Conservation (phyloP, 2,329 filamentous ascomycete species). For the Penicillium freii region DNA sequence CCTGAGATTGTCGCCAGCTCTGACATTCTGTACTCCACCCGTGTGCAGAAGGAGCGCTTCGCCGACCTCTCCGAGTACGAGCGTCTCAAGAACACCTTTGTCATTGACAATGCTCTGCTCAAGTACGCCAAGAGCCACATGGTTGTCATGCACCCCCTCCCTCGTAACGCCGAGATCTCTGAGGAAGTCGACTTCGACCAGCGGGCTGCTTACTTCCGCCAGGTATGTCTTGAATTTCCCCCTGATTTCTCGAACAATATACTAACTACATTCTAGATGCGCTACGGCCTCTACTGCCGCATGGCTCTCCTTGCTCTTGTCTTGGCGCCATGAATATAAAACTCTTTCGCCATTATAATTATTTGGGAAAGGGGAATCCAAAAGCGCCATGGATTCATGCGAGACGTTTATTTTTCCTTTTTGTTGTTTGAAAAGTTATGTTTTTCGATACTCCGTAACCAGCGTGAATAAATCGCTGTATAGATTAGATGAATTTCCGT, state of each 20-base stretch:
- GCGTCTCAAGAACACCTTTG: slow-evolving; percentile 79
- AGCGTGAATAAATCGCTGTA: slow-evolving; percentile 30
- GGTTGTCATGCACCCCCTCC: slow-evolving; percentile 93
- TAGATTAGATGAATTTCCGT: slow-evolving; percentile 41
- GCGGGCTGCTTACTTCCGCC: slow-evolving; percentile 95
- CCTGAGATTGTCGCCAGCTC: slow-evolving; percentile 80
- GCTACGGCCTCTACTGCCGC: slow-evolving; percentile 93
- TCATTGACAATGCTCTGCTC: slow-evolving; percentile 86
- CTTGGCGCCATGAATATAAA: slow-evolving; percentile 59
- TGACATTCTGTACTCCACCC: slow-evolving; percentile 95
- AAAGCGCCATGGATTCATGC: slow-evolving; percentile 24
- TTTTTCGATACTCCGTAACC: slow-evolving; percentile 34
- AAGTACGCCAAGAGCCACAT: slow-evolving; percentile 90
- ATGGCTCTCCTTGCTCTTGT: slow-evolving; percentile 96
- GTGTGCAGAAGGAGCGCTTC: slow-evolving; percentile 96
- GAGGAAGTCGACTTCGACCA: slow-evolving; percentile 98
- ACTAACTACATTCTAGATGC: slow-evolving; percentile 69
- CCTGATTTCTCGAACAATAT: slow-evolving; percentile 1
- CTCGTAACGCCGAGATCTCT: slow-evolving; percentile 86
- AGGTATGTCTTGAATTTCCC: slow-evolving; percentile 63
- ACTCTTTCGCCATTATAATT: slow-evolving; percentile 18
- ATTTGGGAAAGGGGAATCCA: slow-evolving; percentile 14
- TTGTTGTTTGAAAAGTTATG: slow-evolving; percentile 33
- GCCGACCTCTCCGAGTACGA: slow-evolving; percentile 78
- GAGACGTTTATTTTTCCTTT: slow-evolving; percentile 22